Evolutionary conservation across 2,329 filamentous ascomycete species (phyloP).

Genomic region (Nakataea oryzae): DNA sequence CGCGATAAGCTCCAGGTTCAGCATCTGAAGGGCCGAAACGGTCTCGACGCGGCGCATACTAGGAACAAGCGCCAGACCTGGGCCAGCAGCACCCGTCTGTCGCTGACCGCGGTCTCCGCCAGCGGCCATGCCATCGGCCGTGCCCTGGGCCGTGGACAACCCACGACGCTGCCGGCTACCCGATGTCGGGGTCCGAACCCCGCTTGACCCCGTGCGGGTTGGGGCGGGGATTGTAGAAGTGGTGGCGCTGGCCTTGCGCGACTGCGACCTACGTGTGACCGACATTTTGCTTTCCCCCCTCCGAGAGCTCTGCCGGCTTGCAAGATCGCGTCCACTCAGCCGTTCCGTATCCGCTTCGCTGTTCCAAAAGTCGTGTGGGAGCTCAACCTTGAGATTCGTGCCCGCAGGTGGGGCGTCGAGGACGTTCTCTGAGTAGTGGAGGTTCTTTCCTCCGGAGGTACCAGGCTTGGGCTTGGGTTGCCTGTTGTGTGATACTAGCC

Average conservation of each 20-base stretch:
- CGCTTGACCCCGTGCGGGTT: constrained; percentile 1
- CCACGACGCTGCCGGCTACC: neutral
- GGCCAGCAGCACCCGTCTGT: constrained; percentile 9
- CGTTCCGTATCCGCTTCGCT: constrained; percentile 56
- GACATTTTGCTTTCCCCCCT: constrained; percentile 43
- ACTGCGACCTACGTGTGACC: constrained; percentile 38
- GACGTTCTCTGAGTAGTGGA: constrained; percentile 88
- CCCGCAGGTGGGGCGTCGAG: constrained; percentile 46
- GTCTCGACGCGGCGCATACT: constrained; percentile 50
- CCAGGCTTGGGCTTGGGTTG: constrained; percentile 50
- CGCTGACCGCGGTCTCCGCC: constrained; percentile 8
- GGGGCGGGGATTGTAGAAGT: constrained; percentile 11
- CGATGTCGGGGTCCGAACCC: neutral
- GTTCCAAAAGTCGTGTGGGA: constrained; percentile 52
- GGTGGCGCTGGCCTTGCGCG: constrained; percentile 41
- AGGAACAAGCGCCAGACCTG: constrained; percentile 41
- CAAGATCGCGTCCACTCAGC: constrained; percentile 36
- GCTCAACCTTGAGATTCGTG: constrained; percentile 16
- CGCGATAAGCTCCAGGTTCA: constrained; percentile 85
- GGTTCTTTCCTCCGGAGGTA: constrained; percentile 74
- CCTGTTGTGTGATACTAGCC: constrained; percentile 85
- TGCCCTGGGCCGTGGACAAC: neutral
- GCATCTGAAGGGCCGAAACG: constrained; percentile 70
- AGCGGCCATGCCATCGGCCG: neutral
- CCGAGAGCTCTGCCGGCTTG: constrained; percentile 37